Conservation (phyloP, 306 rosid species). For the Castanea crenata region DNA sequence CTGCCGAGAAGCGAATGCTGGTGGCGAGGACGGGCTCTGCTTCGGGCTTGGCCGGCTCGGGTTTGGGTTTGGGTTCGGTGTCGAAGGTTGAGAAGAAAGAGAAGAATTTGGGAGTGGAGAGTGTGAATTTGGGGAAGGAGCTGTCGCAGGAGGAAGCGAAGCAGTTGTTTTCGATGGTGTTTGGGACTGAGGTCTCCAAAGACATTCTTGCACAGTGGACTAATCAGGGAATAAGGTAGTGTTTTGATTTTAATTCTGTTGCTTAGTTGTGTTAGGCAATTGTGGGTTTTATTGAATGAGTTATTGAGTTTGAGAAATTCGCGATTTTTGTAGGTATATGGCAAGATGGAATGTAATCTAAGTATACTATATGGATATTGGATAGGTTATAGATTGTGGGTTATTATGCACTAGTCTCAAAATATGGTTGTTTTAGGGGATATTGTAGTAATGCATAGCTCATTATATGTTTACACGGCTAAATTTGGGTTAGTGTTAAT, state of each 20-base stretch:
- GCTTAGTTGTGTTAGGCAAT: not conserved
- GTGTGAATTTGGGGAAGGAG: constrained; percentile 53
- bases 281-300: not conserved
- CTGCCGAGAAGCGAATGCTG: constrained; percentile 87
- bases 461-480: not conserved
- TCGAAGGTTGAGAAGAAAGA: constrained; percentile 38
- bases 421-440: not conserved
- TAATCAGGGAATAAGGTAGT: constrained; percentile 94
- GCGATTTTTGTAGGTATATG: not conserved
- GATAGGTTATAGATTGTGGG: not conserved
- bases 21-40: constrained; percentile 20
- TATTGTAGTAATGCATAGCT: not conserved
- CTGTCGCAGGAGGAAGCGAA: constrained; percentile 59
- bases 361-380: not conserved
- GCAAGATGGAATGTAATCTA: not conserved
- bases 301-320: not conserved
- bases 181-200: constrained; percentile 75
- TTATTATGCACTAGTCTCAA: not conserved
- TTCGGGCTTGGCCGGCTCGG: constrained; percentile 11
- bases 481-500: not conserved
- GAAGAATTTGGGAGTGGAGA: constrained; percentile 30
- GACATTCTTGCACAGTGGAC: constrained; percentile 91
- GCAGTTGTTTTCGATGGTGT: constrained; percentile 75
- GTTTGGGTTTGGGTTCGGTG: constrained; percentile 10
- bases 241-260: not conserved